Base-by-base conservation (phyloP, 768 basidiomycete species). In the Ramaria sp. region DNA sequence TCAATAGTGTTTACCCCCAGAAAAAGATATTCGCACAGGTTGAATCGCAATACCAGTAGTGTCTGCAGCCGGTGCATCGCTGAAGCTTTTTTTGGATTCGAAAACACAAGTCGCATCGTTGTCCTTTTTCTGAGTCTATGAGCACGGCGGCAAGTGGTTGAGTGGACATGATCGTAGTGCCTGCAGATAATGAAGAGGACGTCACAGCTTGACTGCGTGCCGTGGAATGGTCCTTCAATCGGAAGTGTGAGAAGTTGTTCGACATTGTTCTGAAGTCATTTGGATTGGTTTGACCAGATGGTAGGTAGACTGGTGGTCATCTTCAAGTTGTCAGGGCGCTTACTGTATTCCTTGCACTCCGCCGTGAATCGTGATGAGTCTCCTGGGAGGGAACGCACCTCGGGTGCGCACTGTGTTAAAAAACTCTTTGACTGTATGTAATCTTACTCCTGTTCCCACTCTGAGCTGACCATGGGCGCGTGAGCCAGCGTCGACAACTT, bases 41-140 rank as follows among this genome's bases (percentile, higher is more conserved):
- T 22, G 71, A 60, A 60, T 77, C 75, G 62, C 88, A 91, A 64
- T 91, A 91, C 78, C 80, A 88, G 64, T 84, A 86, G 0, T 77
- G 75, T 15, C 75, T 78, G 61, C 88, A 90, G 12, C 82, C 80
- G 4, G 79, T 75, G 61, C 88, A 91, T 65, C 73, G 75, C 59
- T 71, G 77, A 45, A 88, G 72, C 34, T 59, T 64, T 12, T 7
- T 30, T 3, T 71, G 63, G 4, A 67, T 53, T 3, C 70, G 68
- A 61, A 82, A 77, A 63, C 87, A 90, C 27, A 68, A 65, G 64
- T 91, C 87, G 61, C 88, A 91, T 59, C 88, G 72, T 19, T 65
- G 71, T 13, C 83, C 77, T 62, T 88, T 87, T 67, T 83, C 79
- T 11, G 66, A 62, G 0, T 73, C 73, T 3, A 85, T 69, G 6